Conservation (phyloP, 2,329 filamentous ascomycete genomes). For the Macrophomina phaseolina region DNA sequence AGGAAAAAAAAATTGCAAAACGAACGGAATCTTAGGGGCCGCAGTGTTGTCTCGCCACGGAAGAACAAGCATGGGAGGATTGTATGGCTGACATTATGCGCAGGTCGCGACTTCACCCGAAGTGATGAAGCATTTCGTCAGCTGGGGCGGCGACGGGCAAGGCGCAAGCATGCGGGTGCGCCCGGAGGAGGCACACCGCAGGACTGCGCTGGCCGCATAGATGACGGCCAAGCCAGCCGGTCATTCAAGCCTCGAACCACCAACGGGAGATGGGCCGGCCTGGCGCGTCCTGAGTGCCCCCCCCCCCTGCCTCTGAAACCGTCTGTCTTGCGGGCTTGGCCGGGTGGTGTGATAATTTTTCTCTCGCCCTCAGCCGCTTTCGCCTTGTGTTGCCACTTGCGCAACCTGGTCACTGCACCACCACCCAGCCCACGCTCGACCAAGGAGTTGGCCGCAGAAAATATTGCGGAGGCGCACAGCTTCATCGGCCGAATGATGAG, state of each 20-base stretch:
- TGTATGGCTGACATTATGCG: background rate
- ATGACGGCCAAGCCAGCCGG: conserved; percentile 1
- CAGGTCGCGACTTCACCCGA: conserved; percentile 25
- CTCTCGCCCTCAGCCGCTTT: background rate
- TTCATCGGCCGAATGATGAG: background rate
- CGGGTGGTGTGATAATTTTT: conserved; percentile 23
- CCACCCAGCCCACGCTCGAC: background rate
- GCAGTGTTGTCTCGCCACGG: background rate
- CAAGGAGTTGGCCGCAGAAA: conserved; percentile 1
- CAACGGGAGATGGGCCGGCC: conserved; percentile 24
- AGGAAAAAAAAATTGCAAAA: background rate
- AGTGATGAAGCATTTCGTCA: background rate
- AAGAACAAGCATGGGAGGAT: background rate
- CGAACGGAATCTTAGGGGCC: background rate
- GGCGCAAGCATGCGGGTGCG: background rate
- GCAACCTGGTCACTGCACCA: conserved; percentile 19
- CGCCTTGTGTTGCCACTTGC: conserved; percentile 9
- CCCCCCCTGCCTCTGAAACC: conserved; percentile 11
- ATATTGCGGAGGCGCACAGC: background rate
- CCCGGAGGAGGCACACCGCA: conserved; percentile 2
- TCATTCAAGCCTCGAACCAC: conserved; percentile 28
- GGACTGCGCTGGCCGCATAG: background rate
- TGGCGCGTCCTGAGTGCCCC: conserved; percentile 11
- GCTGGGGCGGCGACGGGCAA: background rate
- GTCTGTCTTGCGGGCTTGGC: conserved; percentile 7